Base-by-base conservation (phyloP, 495 filamentous ascomycete genomes). In the Chaetomium tenue region DNA sequence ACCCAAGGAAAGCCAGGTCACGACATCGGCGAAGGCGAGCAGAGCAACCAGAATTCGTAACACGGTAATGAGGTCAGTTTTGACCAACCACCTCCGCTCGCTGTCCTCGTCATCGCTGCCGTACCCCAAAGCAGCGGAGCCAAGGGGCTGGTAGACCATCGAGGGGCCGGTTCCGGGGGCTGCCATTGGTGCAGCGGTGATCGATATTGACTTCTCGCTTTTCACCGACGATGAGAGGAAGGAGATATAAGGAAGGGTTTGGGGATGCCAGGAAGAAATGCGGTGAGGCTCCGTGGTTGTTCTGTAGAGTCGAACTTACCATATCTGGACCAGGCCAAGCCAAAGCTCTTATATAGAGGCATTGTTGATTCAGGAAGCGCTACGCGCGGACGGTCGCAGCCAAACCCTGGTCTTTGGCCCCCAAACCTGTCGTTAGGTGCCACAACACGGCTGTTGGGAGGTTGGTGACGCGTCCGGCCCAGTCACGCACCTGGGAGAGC, bases 111-210 rank as follows among this genome's bases (percentile, higher is more conserved):
- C 28, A 25, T 37, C 37, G 39, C 55, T 44, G 39, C 26, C 8
- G 13, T 57, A 54, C 44, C 33, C 33, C 33, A 37, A 9, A 7
- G 39, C 2, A 1, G 65, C 20, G 0, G 65, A 58, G 37, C 44
- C 13, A 0, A 60, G 22, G 39, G 62, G 66, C 5, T 42, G 52
- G 66, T 65, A 68, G 25, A 51, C 37, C 59, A 63, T 60, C 25
- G 20, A n/a, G 15, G 37, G 42, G 22, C 30, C 23, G 53, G 18
- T 9, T 5, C 8, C n/a, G 53, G n/a, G 5, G 53, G 6, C 53
- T 2, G 40, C 40, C 30, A 37, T 56, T 16, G 30, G 37, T 26
- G 33, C 8, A 12, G 33, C 8, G 9, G 33, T 8, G 28, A 30
- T 30, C 6, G 28, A 30, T 30, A 6, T 12, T 37, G 48, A 26